Percentiles rank a stretch among this genome's conserved stretches.
Evolutionary conservation across 371 early-diverging fungal species (phyloP).

Genomic region (Zancudomyces culisetae): DNA sequence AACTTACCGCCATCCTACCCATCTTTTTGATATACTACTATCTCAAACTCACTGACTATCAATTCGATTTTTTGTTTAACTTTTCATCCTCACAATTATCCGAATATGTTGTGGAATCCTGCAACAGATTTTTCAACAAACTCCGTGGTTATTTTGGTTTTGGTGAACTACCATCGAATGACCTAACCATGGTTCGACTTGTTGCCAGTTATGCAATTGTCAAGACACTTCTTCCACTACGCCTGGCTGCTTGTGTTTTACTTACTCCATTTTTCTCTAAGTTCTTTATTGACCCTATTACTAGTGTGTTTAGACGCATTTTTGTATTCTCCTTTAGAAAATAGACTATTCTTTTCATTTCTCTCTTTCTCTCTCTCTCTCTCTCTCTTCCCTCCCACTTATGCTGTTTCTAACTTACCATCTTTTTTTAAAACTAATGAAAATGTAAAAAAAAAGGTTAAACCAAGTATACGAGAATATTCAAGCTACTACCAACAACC

Average conservation of each 20-base stretch:
- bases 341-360: not conserved
- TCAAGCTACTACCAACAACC: too few species aligned
- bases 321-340: too few species aligned
- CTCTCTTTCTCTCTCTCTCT: not conserved
- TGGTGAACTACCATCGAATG: conserved; percentile 24
- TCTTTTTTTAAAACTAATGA: too few species aligned
- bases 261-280: conserved; percentile 39
- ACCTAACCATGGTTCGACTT: conserved; percentile 44
- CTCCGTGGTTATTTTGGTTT: conserved; percentile 36
- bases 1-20: conserved; percentile 72
- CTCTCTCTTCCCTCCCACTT: not conserved
- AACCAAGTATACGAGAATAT: too few species aligned
- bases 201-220: conserved; percentile 65
- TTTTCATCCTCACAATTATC: too few species aligned
- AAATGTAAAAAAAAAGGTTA: too few species aligned
- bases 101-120: conserved; percentile 39
- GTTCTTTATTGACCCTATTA: conserved; percentile 12
- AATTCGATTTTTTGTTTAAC: not conserved
- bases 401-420: not conserved
- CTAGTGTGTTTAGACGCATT: not conserved
- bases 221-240: conserved; percentile 48
- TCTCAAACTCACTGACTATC: conserved; percentile 28
- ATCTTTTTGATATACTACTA: conserved; percentile 50
- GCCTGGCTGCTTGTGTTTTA: conserved; percentile 38
- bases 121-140: conserved; percentile 38